Conservation (phyloP, 2,329 filamentous ascomycete species). For the Colletotrichum falcatum region DNA sequence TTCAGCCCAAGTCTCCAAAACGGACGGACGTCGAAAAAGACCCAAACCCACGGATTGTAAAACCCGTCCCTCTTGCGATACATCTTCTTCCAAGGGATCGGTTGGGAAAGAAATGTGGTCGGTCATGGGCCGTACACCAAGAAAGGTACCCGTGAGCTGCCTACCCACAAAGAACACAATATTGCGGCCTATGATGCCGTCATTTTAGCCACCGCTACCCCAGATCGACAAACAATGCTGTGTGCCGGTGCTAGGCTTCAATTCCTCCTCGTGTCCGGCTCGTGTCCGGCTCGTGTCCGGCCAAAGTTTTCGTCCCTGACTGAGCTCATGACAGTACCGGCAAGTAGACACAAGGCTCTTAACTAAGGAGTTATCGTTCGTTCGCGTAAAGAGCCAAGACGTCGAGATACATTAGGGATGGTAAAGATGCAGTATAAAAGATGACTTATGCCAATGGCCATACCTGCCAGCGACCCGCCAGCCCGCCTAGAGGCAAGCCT, state of each 20-base stretch:
- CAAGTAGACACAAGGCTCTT: background rate
- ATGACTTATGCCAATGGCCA: too few relatives aligned
- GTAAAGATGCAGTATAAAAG: too few relatives aligned
- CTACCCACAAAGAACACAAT: background rate
- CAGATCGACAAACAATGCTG: slow-evolving; percentile 5
- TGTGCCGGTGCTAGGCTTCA: slow-evolving; percentile 11
- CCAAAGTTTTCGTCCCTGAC: slow-evolving; percentile 13
- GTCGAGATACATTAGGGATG: too few relatives aligned
- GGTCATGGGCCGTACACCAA: too few relatives aligned
- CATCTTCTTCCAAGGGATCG: background rate
- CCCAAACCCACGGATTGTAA: too few relatives aligned
- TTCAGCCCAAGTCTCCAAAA: background rate
- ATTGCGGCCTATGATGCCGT: background rate
- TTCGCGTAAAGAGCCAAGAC: too few relatives aligned
- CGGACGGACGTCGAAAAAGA: background rate
- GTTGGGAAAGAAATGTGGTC: background rate
- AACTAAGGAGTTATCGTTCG: background rate
- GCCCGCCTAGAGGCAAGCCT: background rate
- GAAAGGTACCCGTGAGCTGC: too few relatives aligned
- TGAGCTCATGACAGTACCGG: slow-evolving; percentile 2
- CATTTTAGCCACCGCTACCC: slow-evolving; percentile 23
- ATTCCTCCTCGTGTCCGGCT: slow-evolving; percentile 18
- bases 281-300: slow-evolving; percentile 23
- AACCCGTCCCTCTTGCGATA: too few relatives aligned
- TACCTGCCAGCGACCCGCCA: background rate